Percentiles rank a stretch among this genome's conserved stretches.
Evolutionary conservation across 1,139 yeast species (phyloP).

Genomic region (Suhomyces wounanorum): DNA sequence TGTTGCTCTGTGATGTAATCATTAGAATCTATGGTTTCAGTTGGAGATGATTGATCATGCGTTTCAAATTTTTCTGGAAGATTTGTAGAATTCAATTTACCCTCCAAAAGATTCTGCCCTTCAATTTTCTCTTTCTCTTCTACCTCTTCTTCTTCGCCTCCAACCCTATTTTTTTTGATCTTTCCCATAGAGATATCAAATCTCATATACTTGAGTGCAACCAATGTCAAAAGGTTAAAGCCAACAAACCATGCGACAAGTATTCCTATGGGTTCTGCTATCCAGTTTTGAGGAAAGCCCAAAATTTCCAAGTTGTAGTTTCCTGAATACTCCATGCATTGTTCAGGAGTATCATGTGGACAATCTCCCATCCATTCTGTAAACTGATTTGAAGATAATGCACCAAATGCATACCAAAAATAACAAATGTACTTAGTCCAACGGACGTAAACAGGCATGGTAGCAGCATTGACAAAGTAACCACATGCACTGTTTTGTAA

Average conservation of each 20-base stretch:
- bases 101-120: background rate
- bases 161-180: conserved; percentile 37
- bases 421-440: conserved; percentile 80
- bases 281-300: conserved; percentile 69
- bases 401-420: conserved; percentile 80
- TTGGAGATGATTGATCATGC: background rate
- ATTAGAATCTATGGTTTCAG: background rate
- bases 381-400: conserved; percentile 65
- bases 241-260: conserved; percentile 62
- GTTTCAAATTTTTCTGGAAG: background rate
- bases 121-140: conserved; percentile 8
- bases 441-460: conserved; percentile 82
- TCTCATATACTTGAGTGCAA: conserved; percentile 47
- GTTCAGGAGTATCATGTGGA: conserved; percentile 33
- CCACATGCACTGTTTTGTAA: conserved; percentile 81
- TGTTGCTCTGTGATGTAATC: background rate
- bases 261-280: conserved; percentile 64
- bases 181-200: conserved; percentile 58
- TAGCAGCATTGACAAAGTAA: conserved; percentile 69
- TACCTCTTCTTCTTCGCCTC: conserved; percentile 30
- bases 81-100: background rate
- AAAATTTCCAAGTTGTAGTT: conserved; percentile 52
- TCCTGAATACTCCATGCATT: conserved; percentile 53
- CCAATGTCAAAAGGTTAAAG: conserved; percentile 50
- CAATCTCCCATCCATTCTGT: conserved; percentile 63